Percentiles rank a stretch among this genome's conserved stretches.
Evolutionary conservation across 2,329 filamentous ascomycete genomes (phyloP).

Genomic region (Penicillium sp.): DNA sequence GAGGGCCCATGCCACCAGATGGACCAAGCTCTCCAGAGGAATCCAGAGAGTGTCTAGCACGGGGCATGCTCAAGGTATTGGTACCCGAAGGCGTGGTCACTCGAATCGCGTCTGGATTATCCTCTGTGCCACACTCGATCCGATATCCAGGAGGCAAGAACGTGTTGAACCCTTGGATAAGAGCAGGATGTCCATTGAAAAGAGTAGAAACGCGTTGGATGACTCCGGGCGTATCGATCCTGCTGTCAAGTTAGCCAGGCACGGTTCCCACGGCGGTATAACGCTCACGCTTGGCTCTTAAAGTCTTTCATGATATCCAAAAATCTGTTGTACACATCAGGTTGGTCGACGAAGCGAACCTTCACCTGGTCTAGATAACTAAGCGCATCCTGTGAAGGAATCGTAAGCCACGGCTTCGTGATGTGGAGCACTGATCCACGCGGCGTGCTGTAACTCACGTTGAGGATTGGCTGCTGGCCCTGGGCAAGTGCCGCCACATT

Average conservation of each 20-base stretch:
- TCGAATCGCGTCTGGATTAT: constrained; percentile 89
- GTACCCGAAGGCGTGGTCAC: constrained; percentile 96
- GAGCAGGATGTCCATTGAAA: constrained; percentile 86
- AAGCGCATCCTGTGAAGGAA: too few relatives aligned
- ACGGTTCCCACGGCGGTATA: too few relatives aligned
- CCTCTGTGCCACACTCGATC: constrained; percentile 88
- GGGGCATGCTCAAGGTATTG: constrained; percentile 72
- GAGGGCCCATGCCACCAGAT: constrained; percentile 33
- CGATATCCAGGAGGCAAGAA: constrained; percentile 91
- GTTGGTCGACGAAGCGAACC: constrained; percentile 91
- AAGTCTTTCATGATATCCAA: constrained; percentile 99
- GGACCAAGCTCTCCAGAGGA: constrained; percentile 30
- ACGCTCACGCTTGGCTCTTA: constrained; percentile 94
- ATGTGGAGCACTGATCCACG: too few relatives aligned
- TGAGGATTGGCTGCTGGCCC: constrained; percentile 74
- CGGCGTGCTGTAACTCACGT: too few relatives aligned
- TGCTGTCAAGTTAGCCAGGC: too few relatives aligned
- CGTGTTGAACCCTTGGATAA: constrained; percentile 97
- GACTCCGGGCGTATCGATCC: constrained; percentile 95
- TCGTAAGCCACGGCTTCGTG: too few relatives aligned
- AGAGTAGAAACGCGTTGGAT: constrained; percentile 93
- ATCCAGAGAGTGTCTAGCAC: constrained; percentile 31
- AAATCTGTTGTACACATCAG: constrained; percentile 93
- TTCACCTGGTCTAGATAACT: constrained; percentile 98
- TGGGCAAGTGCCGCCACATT: constrained; percentile 57